Percentiles rank a stretch among this genome's conserved stretches.
phyloP scores from a whole-genome alignment of 305 asterid species.

The Rubia tinctorum region DNA sequence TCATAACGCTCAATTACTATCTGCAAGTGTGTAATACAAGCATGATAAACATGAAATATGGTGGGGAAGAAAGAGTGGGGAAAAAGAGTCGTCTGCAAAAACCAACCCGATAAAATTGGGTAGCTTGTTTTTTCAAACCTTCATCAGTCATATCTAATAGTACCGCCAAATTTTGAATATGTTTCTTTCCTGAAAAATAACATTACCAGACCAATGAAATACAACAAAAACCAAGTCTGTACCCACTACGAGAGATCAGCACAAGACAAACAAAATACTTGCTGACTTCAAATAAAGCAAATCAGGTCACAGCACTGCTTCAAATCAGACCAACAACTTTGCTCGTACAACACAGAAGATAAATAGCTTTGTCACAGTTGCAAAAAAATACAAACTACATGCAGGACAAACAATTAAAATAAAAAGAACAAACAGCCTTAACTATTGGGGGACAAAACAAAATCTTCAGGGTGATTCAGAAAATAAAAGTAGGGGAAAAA shows the following conservation, averaged over 20 bases:
- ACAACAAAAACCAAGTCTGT: neutral
- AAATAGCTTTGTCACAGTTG: neutral
- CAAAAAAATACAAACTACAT: neutral
- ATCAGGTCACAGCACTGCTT: neutral
- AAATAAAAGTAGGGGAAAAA: neutral
- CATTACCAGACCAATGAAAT: neutral
- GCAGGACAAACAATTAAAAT: neutral
- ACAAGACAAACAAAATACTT: no score
- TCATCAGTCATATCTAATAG: conserved; percentile 16
- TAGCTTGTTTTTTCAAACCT: conserved; percentile 13
- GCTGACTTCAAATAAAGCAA: neutral
- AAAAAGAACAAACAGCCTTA: neutral
- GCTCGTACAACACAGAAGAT: neutral
- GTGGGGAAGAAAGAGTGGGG: neutral
- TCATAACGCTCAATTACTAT: conserved; percentile 20
- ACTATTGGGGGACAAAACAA: neutral
- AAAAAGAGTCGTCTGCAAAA: neutral
- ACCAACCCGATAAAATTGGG: conserved; percentile 18
- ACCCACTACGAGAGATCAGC: no score
- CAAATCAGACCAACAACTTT: neutral
- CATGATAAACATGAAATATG: neutral
- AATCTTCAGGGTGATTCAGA: neutral
- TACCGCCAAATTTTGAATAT: conserved; percentile 20
- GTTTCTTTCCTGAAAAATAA: conserved; percentile 18
- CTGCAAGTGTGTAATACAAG: conserved; percentile 10